A percentile compares a stretch with the other conserved stretches of the same genome.
Evolutionary conservation across 2,329 filamentous ascomycete genomes (phyloP).

Genomic region (Tolypocladium pustulatum): DNA sequence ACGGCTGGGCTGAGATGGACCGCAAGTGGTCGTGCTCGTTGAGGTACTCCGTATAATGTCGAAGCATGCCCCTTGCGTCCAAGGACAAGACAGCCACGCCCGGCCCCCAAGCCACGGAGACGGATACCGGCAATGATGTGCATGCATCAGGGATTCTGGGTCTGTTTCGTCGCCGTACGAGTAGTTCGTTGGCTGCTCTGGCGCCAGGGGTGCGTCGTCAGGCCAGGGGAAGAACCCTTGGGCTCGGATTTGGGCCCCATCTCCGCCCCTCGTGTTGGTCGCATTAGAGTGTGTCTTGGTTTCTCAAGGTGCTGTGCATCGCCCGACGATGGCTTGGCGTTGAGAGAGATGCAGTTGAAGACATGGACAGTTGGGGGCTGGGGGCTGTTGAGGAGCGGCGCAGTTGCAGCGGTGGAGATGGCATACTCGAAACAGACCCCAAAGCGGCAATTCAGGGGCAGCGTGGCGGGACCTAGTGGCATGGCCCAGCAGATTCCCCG

Average conservation of each 20-base stretch:
- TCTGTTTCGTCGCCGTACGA: not conserved
- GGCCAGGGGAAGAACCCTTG: not conserved
- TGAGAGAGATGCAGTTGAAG: not conserved
- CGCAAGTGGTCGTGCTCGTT: not conserved
- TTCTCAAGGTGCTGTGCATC: not conserved
- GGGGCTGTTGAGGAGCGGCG: not conserved
- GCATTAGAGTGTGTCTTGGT: not conserved
- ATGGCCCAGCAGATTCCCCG: not conserved
- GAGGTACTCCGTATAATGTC: not conserved
- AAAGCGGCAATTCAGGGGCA: not conserved
- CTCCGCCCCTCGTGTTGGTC: not conserved
- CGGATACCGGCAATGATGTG: not conserved
- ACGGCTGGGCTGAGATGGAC: not conserved
- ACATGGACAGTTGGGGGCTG: not conserved
- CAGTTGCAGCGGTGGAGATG: not conserved
- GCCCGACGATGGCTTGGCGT: not conserved
- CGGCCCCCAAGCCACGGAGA: not conserved
- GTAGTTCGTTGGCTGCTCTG: not conserved
- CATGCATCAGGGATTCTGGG: not conserved
- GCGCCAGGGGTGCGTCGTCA: not conserved
- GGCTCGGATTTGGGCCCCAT: not conserved
- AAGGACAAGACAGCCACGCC: no score
- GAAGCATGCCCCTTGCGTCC: not conserved
- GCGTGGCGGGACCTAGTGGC: not conserved
- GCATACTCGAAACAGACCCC: not conserved